Base-by-base conservation (phyloP, 2,329 filamentous ascomycete genomes). In the Ceratocystis alfenasii region DNA sequence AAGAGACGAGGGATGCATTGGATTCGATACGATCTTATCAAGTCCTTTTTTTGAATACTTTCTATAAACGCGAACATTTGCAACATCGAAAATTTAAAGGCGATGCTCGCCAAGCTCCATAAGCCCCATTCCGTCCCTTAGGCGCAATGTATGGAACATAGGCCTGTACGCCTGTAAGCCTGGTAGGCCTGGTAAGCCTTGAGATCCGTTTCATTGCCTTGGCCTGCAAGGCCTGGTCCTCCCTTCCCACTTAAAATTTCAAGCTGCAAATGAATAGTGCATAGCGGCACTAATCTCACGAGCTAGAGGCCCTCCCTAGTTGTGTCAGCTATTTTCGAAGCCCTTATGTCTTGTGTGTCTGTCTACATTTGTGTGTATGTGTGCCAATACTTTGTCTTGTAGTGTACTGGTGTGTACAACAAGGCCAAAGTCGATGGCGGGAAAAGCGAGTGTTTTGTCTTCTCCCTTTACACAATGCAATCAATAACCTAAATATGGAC, bases 401-500 rank as follows among this genome's bases (percentile, higher is more conserved):
- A 20, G 25, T 53, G 46, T 50, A 12, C 2, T 53, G 33, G 33
- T 36, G 33, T 36, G 48, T 25, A 53, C 48, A 53, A 53, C 48
- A 53, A 36, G 48, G 8, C 48, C 48, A 53, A 10, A 36, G 33
- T 36, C 33, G 33, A 53, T 22, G 25, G 48, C 20, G 48, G 20
- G 20, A 20, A 53, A 4, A 25, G 48, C 48, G 20, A 53, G 48
- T 57, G 17, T 22, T 10, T 28, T 17, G 33, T 36, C 33, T 17
- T 28, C 22, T 57, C 53, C 53, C 53, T 57, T 57, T n/a, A 57
- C 53, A 30, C 53, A 3, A 57, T 17, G 53, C 53, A 30, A 57
- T 30, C 25, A n/a, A 57, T 33, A 57, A 28, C 53, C 53, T 57
- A 57, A 57, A 57, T 57, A 57, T 57, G n/a, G 53, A 25, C 28